Base-by-base conservation (phyloP, 495 filamentous ascomycete species). In the Haplographium delicatum region DNA sequence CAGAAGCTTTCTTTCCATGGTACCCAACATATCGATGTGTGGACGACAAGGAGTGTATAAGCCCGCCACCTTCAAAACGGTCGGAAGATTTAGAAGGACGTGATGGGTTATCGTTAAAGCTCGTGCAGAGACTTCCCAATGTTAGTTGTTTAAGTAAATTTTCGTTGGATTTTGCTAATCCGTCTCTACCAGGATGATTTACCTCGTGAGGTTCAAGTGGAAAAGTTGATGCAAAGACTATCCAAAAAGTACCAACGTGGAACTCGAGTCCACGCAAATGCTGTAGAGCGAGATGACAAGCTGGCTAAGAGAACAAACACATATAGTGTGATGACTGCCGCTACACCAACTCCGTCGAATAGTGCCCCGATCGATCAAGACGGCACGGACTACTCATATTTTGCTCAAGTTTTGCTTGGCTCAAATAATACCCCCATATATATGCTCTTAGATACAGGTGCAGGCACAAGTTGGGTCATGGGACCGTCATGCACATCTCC, bases 361-460 rank as follows among this genome's bases (percentile, higher is more conserved):
- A 84, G 80, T 47, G 76, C 74, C 10, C 78, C 82, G 5, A 68
- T 93, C 33, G 72, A 84, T 59, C 84, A 93, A 64, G 84, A 88
- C 66, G 86, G 85, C 2, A 75, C 74, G 23, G 88, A 93, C 65
- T 84, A 76, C 50, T 84, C 84, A 5, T 95, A 95, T 71, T 89
- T 95, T 58, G 64, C 81, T 18, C 63, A 77, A 27, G 76, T 85
- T n/a, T 61, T 69, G 33, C 72, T 93, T 39, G 89, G 89, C 33
- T 81, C 85, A 0, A 62, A 75, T 24, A 66, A 72, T 30, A 79
- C 83, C 53, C 65, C 75, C 5, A 70, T 90, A 62, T 82, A 81
- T 65, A 79, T 95, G 74, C 74, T 89, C 31, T 59, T 95, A 25
- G 89, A 95, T 62, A 88, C 86, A 13, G 88, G 88, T 19, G 84